Evolutionary conservation across 1,139 yeast species (phyloP), one percentile per base, ranked within the genome.

Genomic region (Pichia inconspicua): DNA sequence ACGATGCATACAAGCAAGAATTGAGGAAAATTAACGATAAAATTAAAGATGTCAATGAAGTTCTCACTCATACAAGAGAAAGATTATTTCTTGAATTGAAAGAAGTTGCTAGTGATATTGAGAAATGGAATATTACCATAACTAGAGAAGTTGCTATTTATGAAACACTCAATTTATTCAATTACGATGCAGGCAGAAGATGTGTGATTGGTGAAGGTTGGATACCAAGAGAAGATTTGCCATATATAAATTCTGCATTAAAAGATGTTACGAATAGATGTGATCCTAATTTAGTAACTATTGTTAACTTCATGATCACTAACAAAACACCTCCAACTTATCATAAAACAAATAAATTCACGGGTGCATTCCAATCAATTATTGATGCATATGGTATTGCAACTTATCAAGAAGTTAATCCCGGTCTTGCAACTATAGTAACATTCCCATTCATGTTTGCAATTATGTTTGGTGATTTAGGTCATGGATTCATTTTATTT

Each of bases 401-500:
- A 14, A 81, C 95, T 11, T 90, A 92, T 67, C 89, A 87, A 62
- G 99, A 92, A 66, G 94, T 92, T 36, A 92, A 92, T 61, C 97
- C 98, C 2, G 97, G 96, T 48, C 73, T 92, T 55, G 95, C 98
- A 5, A 87, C 99, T 0, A 78, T 90, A 43, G 85, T 92, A 35
- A 92, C 99, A 0, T 92, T 92, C 70, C 99, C 99, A 14, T 92
- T 94, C 67, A 88, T 92, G 96, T 92, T 92, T 72, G 97, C 98
- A 36, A 86, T 94, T 58, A 92, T 92, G 99, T 92, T 92, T 74
- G 99, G 98, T 67, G 99, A 92, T 69, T 68, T 90, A 53, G 99
- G 99, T 4, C 99, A 92, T 66, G 98, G 98, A 17, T 71, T 88
- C 48, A 77, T 94, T 52, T 73, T 94, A 58, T 71, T 82, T 42